Evolutionary conservation across 2,329 filamentous ascomycete genomes (phyloP).

Genomic region (Botrytis galanthina): DNA sequence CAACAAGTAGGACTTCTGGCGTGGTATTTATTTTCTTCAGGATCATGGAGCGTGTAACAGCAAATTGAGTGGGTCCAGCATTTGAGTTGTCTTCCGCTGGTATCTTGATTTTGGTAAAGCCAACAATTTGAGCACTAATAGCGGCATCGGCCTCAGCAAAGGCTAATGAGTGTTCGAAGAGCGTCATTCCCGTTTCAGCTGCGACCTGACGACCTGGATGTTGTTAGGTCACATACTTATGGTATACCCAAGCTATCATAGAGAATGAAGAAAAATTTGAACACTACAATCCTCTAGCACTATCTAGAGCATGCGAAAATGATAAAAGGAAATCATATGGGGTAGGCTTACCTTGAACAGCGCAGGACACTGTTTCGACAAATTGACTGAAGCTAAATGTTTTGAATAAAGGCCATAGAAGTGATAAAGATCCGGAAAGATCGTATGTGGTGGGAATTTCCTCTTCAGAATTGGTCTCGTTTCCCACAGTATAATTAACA

Average conservation of each 20-base stretch:
- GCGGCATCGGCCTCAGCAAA: slow-evolving; percentile 94
- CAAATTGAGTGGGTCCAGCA: slow-evolving; percentile 43
- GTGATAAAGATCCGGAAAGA: slow-evolving; percentile 68
- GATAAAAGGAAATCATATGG: not conserved
- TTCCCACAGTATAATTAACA: slow-evolving; percentile 43
- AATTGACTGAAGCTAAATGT: slow-evolving; percentile 76
- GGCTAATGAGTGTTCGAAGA: slow-evolving; percentile 93
- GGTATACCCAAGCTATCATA: not conserved
- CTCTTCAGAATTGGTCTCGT: slow-evolving; percentile 14
- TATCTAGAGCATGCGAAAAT: not conserved
- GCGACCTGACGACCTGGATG: slow-evolving; percentile 57
- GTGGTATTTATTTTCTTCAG: slow-evolving; percentile 81
- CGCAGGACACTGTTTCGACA: slow-evolving; percentile 82
- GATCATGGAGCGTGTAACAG: slow-evolving; percentile 63
- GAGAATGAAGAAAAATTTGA: not conserved
- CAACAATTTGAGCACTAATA: slow-evolving; percentile 71
- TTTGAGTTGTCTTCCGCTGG: slow-evolving; percentile 27
- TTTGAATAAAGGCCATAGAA: slow-evolving; percentile 72
- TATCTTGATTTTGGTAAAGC: slow-evolving; percentile 28
- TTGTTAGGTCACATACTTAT: slow-evolving; percentile 16
- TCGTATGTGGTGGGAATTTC: slow-evolving; percentile 23
- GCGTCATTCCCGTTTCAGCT: slow-evolving; percentile 90
- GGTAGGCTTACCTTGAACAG: slow-evolving; percentile 64
- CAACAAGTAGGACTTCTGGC: slow-evolving; percentile 82
- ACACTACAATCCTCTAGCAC: not conserved